phyloP scores from a whole-genome alignment of 768 basidiomycete genomes.

The Rhizopogon vesiculosus region DNA sequence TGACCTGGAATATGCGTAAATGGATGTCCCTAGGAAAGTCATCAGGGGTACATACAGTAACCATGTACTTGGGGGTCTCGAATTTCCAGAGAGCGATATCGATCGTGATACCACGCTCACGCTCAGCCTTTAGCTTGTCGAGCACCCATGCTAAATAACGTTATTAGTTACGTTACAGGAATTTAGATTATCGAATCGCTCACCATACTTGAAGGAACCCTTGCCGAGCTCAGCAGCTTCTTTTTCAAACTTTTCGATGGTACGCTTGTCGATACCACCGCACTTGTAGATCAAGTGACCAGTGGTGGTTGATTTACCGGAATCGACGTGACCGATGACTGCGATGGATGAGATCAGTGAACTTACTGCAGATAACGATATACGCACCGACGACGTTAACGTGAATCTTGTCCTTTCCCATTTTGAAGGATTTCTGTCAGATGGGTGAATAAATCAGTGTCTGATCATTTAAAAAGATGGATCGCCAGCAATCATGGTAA shows the following conservation, averaged over 20 bases:
- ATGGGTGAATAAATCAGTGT: slow-evolving; percentile 7
- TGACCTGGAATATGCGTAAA: slow-evolving; percentile 57
- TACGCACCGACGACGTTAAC: slow-evolving; percentile 94
- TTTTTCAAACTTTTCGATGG: slow-evolving; percentile 99
- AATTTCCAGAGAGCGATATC: slow-evolving; percentile 99
- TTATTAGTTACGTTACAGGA: slow-evolving; percentile 18
- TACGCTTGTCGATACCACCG: slow-evolving; percentile 99
- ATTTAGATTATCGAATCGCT: slow-evolving; percentile 23
- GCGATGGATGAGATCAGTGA: slow-evolving; percentile 27
- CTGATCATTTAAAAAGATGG: neutral
- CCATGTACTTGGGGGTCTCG: slow-evolving; percentile 96
- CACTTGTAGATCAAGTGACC: slow-evolving; percentile 99
- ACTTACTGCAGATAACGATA: slow-evolving; percentile 23
- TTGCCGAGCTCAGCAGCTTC: slow-evolving; percentile 99
- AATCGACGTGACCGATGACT: slow-evolving; percentile 99
- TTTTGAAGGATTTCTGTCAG: slow-evolving; percentile 55
- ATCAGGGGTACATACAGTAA: slow-evolving; percentile 59
- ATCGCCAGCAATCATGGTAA: slow-evolving; percentile 21
- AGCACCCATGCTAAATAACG: slow-evolving; percentile 88
- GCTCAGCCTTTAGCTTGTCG: slow-evolving; percentile 99
- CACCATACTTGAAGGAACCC: slow-evolving; percentile 97
- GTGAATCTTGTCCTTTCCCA: slow-evolving; percentile 96
- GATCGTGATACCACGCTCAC: slow-evolving; percentile 99
- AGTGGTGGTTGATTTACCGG: slow-evolving; percentile 99
- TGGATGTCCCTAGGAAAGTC: too few relatives aligned